phyloP scores from a whole-genome alignment of 805 yeast species.

The Monosporozyma siamensis region DNA sequence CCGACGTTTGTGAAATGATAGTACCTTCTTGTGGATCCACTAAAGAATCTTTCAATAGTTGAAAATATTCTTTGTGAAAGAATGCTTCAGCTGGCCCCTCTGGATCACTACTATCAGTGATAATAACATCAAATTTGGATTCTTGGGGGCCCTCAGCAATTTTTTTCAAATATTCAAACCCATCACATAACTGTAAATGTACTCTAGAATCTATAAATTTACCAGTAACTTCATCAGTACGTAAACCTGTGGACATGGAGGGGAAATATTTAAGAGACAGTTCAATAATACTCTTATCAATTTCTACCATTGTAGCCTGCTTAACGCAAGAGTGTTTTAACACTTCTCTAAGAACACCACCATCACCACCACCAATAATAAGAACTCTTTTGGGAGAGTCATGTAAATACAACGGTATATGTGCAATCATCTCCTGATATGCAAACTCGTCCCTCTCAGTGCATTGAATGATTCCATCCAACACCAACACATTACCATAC shows the following conservation, averaged over 20 bases:
- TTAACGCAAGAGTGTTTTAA: constrained; percentile 63
- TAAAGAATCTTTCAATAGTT: constrained; percentile 54
- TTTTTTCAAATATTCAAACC: constrained; percentile 62
- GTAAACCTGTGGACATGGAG: constrained; percentile 58
- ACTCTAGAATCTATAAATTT: constrained; percentile 47
- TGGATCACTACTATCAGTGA: constrained; percentile 90
- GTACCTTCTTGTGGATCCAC: constrained; percentile 40
- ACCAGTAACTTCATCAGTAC: not conserved
- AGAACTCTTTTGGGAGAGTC: constrained; percentile 64
- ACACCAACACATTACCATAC: constrained; percentile 80
- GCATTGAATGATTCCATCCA: constrained; percentile 86
- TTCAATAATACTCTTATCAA: constrained; percentile 73
- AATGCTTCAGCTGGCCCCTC: constrained; percentile 93
- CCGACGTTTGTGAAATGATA: constrained; percentile 71
- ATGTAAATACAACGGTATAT: constrained; percentile 73
- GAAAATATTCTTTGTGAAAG: constrained; percentile 69
- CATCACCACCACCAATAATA: constrained; percentile 94
- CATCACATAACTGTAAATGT: constrained; percentile 64
- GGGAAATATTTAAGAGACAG: constrained; percentile 67
- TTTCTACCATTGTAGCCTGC: constrained; percentile 72
- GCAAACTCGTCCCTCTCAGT: constrained; percentile 91
- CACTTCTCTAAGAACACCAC: constrained; percentile 86
- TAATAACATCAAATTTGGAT: constrained; percentile 64
- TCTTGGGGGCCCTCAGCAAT: constrained; percentile 10
- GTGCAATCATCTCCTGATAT: constrained; percentile 86